Base-by-base conservation (phyloP, 1,284 basidiomycete species). In the Ceratobasidium sp. region DNA sequence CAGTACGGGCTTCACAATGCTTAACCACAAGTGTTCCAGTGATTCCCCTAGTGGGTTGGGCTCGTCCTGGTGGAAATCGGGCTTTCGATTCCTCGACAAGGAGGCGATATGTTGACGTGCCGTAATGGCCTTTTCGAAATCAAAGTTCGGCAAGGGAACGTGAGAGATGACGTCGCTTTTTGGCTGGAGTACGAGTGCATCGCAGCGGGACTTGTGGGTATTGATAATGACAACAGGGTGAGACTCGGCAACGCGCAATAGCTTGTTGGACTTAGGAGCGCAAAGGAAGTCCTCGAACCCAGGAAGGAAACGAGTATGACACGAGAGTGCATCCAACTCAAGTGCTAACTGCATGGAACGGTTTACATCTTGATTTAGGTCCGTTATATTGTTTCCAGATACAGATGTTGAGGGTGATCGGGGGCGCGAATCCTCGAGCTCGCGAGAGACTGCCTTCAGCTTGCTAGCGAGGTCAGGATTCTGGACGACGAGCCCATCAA, bases 221-320 rank as follows among this genome's bases (percentile, higher is more conserved):
- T 72, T 72, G 47, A 72, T 32, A 10, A 71, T 50, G 20, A 71
- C 55, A 13, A 72, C 57, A 7, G 71, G 70, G 5, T 70, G 70
- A n/a, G 42, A 6, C 0, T 15, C 13, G 17, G 70, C 69, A 3
- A 50, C 70, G 3, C 45, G 13, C 10, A 38, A 15, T 7, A 72
- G 25, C n/a, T 62, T 32, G 25, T 22, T 45, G 20, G 35, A 54
- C 4, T 22, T 42, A 2, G 20, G 43, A 8, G 53, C 40, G 25
- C 22, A 12, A 25, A 72, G 60, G 68, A 72, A 70, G 17, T 32
- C n/a, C n/a, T 67, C 49, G 32, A 72, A 72, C 25, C 45, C 60
- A 15, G 70, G 52, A 2, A 68, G 17, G 34, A 31, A 25, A 5
- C 70, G 70, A n/a, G n/a, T n/a, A n/a, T n/a, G n/a, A n/a, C n/a